A percentile compares a stretch with the other conserved stretches of the same genome.
phyloP scores from a whole-genome alignment of 1,139 yeast genomes.

The Yamadazyma dendronema region DNA sequence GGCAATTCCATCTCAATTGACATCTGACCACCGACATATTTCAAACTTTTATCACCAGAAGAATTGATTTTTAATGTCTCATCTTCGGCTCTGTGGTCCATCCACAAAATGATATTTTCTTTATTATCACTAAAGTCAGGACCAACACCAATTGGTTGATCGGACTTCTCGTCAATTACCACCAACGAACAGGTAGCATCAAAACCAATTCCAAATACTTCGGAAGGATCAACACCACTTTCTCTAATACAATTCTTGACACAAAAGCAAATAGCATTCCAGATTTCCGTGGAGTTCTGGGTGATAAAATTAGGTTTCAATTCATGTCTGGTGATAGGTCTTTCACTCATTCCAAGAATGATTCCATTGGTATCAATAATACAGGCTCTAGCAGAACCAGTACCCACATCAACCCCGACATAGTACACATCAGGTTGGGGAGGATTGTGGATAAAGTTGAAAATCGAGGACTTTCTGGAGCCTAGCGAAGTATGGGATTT shows the following conservation, averaged over 20 bases:
- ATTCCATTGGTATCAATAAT: constrained; percentile 80
- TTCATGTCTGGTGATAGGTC: constrained; percentile 76
- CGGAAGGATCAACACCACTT: constrained; percentile 63
- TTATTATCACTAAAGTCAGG: constrained; percentile 74
- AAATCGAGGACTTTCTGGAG: constrained; percentile 39
- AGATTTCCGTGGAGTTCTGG: constrained; percentile 89
- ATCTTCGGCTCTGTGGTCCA: constrained; percentile 96
- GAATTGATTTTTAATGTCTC: constrained; percentile 82
- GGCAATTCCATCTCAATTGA: constrained; percentile 98
- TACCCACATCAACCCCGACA: constrained; percentile 95
- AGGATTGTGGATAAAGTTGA: constrained; percentile 35
- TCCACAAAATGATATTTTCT: constrained; percentile 91
- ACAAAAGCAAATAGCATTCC: constrained; percentile 86
- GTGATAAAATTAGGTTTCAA: constrained; percentile 69
- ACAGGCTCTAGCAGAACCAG: constrained; percentile 96
- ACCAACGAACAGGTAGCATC: constrained; percentile 97
- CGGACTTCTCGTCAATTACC: constrained; percentile 63
- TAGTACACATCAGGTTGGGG: constrained; percentile 59
- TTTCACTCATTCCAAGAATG: constrained; percentile 76
- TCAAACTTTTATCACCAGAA: constrained; percentile 72
- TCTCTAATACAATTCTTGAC: constrained; percentile 72
- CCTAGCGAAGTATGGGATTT: constrained; percentile 40
- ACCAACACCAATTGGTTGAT: constrained; percentile 83
- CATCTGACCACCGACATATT: constrained; percentile 97
- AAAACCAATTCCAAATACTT: constrained; percentile 84